Conservation (phyloP, 768 basidiomycete species). For the Hericium rajendrae region DNA sequence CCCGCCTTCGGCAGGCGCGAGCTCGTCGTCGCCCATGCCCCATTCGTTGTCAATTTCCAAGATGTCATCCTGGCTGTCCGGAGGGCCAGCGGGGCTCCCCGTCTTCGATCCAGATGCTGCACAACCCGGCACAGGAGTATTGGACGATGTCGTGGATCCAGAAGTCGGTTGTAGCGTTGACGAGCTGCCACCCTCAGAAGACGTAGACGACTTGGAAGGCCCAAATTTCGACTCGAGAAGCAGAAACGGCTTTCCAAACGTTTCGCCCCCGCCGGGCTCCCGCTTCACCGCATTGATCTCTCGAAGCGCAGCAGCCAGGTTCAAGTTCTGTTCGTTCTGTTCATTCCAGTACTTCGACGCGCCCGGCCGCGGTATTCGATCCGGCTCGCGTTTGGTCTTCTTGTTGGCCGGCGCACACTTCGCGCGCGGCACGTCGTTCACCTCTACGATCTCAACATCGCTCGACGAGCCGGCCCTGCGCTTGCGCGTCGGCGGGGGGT, state of each 20-base stretch:
- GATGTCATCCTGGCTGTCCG: neutral
- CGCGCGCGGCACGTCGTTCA: neutral
- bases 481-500: neutral
- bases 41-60: slow-evolving; percentile 39
- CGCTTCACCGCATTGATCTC: too few relatives aligned
- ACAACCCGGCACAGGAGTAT: too few relatives aligned
- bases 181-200: neutral
- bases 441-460: slow-evolving; percentile 14
- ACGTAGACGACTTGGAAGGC: neutral
- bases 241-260: slow-evolving; percentile 6
- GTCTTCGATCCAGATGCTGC: too few relatives aligned
- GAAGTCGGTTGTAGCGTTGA: too few relatives aligned
- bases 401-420: slow-evolving; percentile 1
- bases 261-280: too few relatives aligned
- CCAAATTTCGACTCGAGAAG: neutral
- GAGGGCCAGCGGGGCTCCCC: too few relatives aligned
- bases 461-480: slow-evolving; percentile 6
- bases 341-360: too few relatives aligned
- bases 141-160: too few relatives aligned
- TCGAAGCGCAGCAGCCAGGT: too few relatives aligned
- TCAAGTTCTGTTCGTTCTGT: too few relatives aligned
- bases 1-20: slow-evolving; percentile 23
- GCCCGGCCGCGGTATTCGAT: neutral
- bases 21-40: slow-evolving; percentile 69
- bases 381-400: slow-evolving; percentile 1